phyloP scores from a whole-genome alignment of 2,329 filamentous ascomycete genomes.

The Nigrograna mackinnonii region DNA sequence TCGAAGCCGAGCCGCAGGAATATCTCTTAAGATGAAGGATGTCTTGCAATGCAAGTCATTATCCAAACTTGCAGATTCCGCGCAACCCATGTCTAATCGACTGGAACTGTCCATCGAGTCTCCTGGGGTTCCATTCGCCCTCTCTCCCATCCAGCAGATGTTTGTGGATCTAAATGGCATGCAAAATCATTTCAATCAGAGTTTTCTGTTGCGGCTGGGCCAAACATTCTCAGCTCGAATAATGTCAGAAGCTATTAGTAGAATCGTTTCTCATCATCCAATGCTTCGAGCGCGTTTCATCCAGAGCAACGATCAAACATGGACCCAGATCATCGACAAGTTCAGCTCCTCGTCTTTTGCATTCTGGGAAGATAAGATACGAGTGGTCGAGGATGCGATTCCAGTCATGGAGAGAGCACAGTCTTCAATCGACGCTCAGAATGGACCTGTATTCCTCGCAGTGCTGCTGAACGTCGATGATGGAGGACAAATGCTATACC shows the following conservation, averaged over 20 bases:
- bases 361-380: slow-evolving; percentile 6
- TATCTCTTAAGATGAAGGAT: slow-evolving; percentile 18
- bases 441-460: slow-evolving; percentile 18
- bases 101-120: slow-evolving; percentile 9
- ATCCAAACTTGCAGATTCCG: slow-evolving; percentile 7
- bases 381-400: slow-evolving; percentile 5
- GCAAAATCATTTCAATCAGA: slow-evolving; percentile 45
- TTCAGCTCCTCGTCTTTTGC: slow-evolving; percentile 12
- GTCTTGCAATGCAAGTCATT: slow-evolving; percentile 19
- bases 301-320: slow-evolving; percentile 12
- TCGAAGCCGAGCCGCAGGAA: slow-evolving; percentile 8
- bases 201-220: slow-evolving; percentile 37
- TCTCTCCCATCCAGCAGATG: slow-evolving; percentile 47
- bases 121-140: slow-evolving; percentile 29
- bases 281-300: slow-evolving; percentile 20
- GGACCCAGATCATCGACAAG: slow-evolving; percentile 16
- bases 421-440: slow-evolving; percentile 12
- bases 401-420: slow-evolving; percentile 21
- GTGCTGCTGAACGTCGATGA: slow-evolving; percentile 21
- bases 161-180: slow-evolving; percentile 37
- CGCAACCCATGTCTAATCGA: slow-evolving; percentile 1
- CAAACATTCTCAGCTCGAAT: slow-evolving; percentile 17
- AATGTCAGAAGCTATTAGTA: slow-evolving; percentile 16
- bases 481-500: slow-evolving; percentile 14
- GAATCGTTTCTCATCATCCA: slow-evolving; percentile 18